phyloP scores from a whole-genome alignment of 495 filamentous ascomycete species.

The Copromyces sp. region DNA sequence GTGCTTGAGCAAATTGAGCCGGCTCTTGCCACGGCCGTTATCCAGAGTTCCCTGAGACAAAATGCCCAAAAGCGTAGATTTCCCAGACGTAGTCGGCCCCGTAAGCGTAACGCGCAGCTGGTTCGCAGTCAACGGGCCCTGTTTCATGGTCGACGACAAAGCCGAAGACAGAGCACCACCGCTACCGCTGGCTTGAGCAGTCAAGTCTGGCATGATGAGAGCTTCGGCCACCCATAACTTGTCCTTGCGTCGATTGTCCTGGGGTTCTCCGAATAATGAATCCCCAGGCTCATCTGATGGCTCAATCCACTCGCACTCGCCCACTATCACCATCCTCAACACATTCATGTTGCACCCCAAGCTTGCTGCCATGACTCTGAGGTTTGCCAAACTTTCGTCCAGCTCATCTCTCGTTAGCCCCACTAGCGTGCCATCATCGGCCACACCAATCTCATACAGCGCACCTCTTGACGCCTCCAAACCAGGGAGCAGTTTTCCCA shows the following conservation, averaged over 20 bases:
- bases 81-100: constrained; percentile 85
- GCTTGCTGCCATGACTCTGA: constrained; percentile 83
- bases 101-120: constrained; percentile 88
- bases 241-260: constrained; percentile 27
- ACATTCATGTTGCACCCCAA: constrained; percentile 84
- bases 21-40: constrained; percentile 82
- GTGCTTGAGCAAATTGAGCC: constrained; percentile 81
- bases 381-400: constrained; percentile 73
- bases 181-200: constrained; percentile 6
- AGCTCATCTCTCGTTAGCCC: constrained; percentile 86
- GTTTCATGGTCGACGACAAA: constrained; percentile 16
- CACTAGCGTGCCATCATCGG: constrained; percentile 86
- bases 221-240: constrained; percentile 87
- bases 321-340: constrained; percentile 73
- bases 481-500: constrained; percentile 59
- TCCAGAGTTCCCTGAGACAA: constrained; percentile 80
- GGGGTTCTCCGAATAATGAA: not conserved
- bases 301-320: constrained; percentile 65
- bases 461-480: constrained; percentile 89
- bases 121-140: constrained; percentile 40
- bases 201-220: constrained; percentile 32
- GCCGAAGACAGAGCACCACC: not conserved
- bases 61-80: constrained; percentile 82
- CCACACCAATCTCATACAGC: constrained; percentile 91
- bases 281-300: not conserved